Evolutionary conservation across 2,329 filamentous ascomycete species (phyloP).

Genomic region (Aspergillus sp.): DNA sequence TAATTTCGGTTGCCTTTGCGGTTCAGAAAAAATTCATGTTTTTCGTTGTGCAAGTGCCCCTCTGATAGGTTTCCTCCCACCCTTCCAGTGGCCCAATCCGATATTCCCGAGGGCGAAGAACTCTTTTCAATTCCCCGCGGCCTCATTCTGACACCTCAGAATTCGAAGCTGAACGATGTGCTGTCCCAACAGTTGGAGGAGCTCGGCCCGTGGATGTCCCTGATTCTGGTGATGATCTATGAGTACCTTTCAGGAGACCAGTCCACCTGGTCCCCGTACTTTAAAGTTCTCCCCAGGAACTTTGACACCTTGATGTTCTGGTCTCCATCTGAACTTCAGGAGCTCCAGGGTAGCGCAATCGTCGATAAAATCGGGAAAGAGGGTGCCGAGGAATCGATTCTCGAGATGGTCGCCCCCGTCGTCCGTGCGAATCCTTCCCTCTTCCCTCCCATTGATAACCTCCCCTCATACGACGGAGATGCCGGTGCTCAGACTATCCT

Average conservation of each 20-base stretch:
- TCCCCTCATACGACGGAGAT: conserved; percentile 38
- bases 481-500: conserved; percentile 45
- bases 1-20: conserved; percentile 8
- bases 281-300: conserved; percentile 63
- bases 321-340: conserved; percentile 62
- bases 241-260: conserved; percentile 57
- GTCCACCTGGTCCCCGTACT: conserved; percentile 74
- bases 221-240: conserved; percentile 77
- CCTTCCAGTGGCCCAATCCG: conserved; percentile 59
- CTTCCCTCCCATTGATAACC: conserved; percentile 35
- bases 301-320: conserved; percentile 94
- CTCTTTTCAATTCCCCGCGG: conserved; percentile 75
- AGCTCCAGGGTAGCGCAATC: conserved; percentile 75
- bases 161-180: conserved; percentile 60
- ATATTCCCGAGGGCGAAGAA: conserved; percentile 69
- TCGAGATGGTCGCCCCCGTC: conserved; percentile 52
- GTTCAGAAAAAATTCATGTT: conserved; percentile 7
- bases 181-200: conserved; percentile 52
- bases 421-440: conserved; percentile 35
- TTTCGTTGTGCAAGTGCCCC: conserved; percentile 7
- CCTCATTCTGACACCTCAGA: conserved; percentile 67
- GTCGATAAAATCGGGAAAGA: conserved; percentile 69
- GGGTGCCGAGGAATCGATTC: conserved; percentile 67
- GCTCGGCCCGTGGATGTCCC: conserved; percentile 49
- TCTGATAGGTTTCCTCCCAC: conserved; percentile 16